A percentile compares a stretch with the other conserved stretches of the same genome.
Evolutionary conservation across 2,329 filamentous ascomycete genomes (phyloP).

Genomic region (Cytospora chrysosperma): DNA sequence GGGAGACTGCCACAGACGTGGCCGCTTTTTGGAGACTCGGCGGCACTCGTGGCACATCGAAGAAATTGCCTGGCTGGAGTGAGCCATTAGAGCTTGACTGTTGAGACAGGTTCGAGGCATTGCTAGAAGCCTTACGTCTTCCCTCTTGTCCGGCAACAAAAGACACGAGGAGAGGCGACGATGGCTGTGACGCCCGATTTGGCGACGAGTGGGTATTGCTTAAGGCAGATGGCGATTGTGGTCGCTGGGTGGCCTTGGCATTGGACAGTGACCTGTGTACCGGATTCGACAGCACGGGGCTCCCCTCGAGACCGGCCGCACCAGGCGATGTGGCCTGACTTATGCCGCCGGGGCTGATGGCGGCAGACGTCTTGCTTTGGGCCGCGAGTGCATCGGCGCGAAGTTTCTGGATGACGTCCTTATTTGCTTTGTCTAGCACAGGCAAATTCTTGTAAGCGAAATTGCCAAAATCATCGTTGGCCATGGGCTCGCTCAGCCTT

Average conservation of each 20-base stretch:
- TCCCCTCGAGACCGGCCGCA: conserved; percentile 71
- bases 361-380: conserved; percentile 52
- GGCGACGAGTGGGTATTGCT: conserved; percentile 84
- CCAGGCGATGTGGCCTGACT: conserved; percentile 56
- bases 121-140: conserved; percentile 88
- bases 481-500: conserved; percentile 84
- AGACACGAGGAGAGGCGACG: conserved; percentile 90
- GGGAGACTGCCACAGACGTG: conserved; percentile 54
- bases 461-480: conserved; percentile 88
- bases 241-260: conserved; percentile 73
- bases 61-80: conserved; percentile 68
- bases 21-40: conserved; percentile 60
- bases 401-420: conserved; percentile 96
- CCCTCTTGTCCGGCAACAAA: conserved; percentile 85
- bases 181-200: conserved; percentile 74
- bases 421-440: conserved; percentile 96
- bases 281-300: conserved; percentile 76
- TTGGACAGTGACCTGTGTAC: conserved; percentile 81
- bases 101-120: conserved; percentile 79
- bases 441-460: conserved; percentile 98
- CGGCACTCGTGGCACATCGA: conserved; percentile 67
- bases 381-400: conserved; percentile 81
- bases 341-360: conserved; percentile 43
- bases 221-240: conserved; percentile 80
- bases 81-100: conserved; percentile 59